Evolutionary conservation across 2,329 filamentous ascomycete genomes (phyloP).

Genomic region (Hypoxylon sp.): DNA sequence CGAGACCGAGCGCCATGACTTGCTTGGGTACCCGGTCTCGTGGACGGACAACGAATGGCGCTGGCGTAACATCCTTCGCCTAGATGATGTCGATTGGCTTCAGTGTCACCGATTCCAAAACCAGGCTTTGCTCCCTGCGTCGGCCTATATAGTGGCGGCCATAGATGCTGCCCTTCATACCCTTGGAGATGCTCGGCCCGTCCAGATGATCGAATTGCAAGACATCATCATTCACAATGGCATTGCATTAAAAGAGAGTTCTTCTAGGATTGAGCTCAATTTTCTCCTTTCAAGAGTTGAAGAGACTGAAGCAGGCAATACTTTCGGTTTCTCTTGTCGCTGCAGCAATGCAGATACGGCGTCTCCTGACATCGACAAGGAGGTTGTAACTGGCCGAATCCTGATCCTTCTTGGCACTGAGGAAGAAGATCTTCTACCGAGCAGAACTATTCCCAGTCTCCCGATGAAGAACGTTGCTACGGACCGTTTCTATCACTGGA

Average conservation of each 20-base stretch:
- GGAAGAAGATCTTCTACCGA: background rate
- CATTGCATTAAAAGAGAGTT: slow-evolving; percentile 5
- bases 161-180: background rate
- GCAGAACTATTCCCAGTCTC: background rate
- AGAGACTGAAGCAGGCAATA: too few species aligned
- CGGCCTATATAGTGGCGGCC: too few species aligned
- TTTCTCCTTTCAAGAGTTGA: too few species aligned
- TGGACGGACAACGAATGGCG: too few species aligned
- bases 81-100: too few species aligned
- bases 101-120: too few species aligned
- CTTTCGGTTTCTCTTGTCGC: too few species aligned
- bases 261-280: slow-evolving; percentile 1
- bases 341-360: background rate
- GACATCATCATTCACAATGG: slow-evolving; percentile 5
- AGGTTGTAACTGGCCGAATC: background rate
- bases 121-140: too few species aligned
- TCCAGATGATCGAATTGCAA: background rate
- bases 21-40: too few species aligned
- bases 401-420: background rate
- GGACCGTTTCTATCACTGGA: slow-evolving; percentile 31
- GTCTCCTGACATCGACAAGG: slow-evolving; percentile 7
- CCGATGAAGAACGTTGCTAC: background rate
- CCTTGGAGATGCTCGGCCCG: background rate
- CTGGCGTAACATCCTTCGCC: too few species aligned
- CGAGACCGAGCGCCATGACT: too few species aligned